Evolutionary conservation across 2,329 filamentous ascomycete species (phyloP), one percentile per base, ranked within the genome.

Genomic region (Sclerotinia subarctica): DNA sequence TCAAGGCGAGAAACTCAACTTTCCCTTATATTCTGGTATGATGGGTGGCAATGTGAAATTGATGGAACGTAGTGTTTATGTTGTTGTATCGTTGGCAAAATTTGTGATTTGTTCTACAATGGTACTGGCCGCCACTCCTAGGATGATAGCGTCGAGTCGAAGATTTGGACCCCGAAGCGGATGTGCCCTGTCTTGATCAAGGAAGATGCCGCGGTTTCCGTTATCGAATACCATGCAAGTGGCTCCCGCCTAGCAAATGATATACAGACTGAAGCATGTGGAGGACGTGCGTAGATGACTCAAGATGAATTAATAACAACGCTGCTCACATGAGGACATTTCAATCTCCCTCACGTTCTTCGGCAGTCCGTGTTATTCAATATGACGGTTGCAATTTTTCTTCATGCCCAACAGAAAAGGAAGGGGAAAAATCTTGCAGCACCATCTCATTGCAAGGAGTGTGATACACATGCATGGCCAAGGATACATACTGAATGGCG

Each of bases 181-280:
- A 44, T 46, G 13, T 46, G 21, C 42, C 47, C 51, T n/a, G n/a
- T 38, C 42, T 26, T 38, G 35, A 54, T 62, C n/a, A 21, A 60
- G 35, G 44, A 21, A 54, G 59, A 46, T 67, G 65, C 65, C 65
- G 49, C 21, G 13, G 38, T 38, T 54, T 54, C 65, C 57, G 65
- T 63, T 67, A 54, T 63, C 65, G 65, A 67, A 42, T 62, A 32
- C 58, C 19, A 67, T 67, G 65, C 57, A 67, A 52, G 64, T 67
- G 47, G 46, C 53, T 26, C 17, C 56, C 44, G 19, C 56, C 19
- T 52, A 63, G 44, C n/a, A 53, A 51, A 49, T 63, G 49, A 53
- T 54, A 63, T 67, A 62, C 57, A 63, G 59, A 51, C n/a, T 11
- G 44, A 38, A 35, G 26, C 49, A 38, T 63, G 19, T 58, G 5